phyloP scores from a whole-genome alignment of 371 early-diverging fungal species.

The Actinomucor elegans region DNA sequence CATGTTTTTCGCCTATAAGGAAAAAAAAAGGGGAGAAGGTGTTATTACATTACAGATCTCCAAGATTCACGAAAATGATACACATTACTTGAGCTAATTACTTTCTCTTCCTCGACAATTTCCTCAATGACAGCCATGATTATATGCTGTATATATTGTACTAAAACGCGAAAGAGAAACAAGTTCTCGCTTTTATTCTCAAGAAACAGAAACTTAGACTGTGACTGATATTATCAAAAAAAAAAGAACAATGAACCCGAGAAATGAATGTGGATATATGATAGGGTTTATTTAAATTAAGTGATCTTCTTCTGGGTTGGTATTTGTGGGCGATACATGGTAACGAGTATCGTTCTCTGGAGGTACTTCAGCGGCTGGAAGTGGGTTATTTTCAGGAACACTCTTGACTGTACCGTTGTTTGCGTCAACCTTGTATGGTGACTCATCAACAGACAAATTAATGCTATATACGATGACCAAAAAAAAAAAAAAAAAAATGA shows the following conservation, averaged over 20 bases:
- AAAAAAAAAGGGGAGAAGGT: no score
- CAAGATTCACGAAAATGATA: no score
- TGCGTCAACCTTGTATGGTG: conserved; percentile 61
- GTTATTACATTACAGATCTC: not conserved
- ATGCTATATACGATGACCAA: conserved; percentile 42
- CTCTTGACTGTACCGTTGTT: conserved; percentile 50
- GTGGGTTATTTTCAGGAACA: conserved; percentile 47
- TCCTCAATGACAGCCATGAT: conserved; percentile 55
- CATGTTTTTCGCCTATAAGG: not conserved
- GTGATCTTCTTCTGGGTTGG: no score
- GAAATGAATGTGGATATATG: no score
- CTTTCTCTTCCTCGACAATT: not conserved
- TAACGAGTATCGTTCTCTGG: conserved; percentile 85
- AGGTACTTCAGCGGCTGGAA: conserved; percentile 51
- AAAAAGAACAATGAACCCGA: no score
- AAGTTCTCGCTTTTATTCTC: no score
- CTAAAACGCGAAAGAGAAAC: not conserved
- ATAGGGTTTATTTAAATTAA: no score
- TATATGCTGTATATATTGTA: not conserved
- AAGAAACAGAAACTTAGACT: no score
- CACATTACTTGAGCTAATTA: no score
- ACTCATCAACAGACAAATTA: conserved; percentile 67
- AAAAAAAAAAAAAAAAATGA: no score
- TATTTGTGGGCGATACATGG: not conserved
- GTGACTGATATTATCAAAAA: no score